These are phyloP conservation scores for Phytophthora tubulina DNA, from an alignment of 352 stramenopile genomes.

Conservation along the genomic window DNA sequence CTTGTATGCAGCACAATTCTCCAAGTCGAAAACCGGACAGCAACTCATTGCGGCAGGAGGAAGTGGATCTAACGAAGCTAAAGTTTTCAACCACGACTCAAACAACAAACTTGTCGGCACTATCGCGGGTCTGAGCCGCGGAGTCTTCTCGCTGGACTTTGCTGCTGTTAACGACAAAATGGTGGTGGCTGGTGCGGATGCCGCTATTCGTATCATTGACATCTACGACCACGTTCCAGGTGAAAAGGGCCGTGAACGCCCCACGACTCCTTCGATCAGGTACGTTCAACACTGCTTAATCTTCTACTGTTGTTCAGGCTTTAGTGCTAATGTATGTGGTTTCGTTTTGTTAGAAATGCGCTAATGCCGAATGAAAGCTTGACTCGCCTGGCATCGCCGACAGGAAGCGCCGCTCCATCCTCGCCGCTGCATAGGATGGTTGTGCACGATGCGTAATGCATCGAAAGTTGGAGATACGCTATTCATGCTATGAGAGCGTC, in stretches of 20 bases:
- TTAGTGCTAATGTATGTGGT: neutral
- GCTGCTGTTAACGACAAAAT: slow-evolving; percentile 78
- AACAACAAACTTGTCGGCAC: slow-evolving; percentile 87
- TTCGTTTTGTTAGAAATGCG: slow-evolving; percentile 47
- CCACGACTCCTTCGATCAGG: slow-evolving; percentile 78
- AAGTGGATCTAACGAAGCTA: slow-evolving; percentile 91
- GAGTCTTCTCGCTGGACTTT: slow-evolving; percentile 91
- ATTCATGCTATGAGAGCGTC: neutral
- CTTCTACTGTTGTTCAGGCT: too few species aligned
- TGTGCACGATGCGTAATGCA: slow-evolving; percentile 43
- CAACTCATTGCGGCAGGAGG: slow-evolving; percentile 88
- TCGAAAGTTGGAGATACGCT: neutral
- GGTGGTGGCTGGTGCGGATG: slow-evolving; percentile 85
- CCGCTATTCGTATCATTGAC: slow-evolving; percentile 91
- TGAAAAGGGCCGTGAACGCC: slow-evolving; percentile 75
- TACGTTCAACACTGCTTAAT: slow-evolving; percentile 18
- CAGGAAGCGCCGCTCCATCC: slow-evolving; percentile 40
- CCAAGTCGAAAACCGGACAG: slow-evolving; percentile 61
- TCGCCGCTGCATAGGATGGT: slow-evolving; percentile 63
- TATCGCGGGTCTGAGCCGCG: slow-evolving; percentile 80
- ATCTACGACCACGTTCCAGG: slow-evolving; percentile 82
- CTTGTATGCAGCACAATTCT: slow-evolving; percentile 92
- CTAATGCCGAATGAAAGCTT: slow-evolving; percentile 56
- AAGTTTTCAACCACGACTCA: slow-evolving; percentile 87
- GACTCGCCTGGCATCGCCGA: slow-evolving; percentile 45